Conservation (phyloP, 139 green algal genomes). For the Spirogloea muscicola region DNA sequence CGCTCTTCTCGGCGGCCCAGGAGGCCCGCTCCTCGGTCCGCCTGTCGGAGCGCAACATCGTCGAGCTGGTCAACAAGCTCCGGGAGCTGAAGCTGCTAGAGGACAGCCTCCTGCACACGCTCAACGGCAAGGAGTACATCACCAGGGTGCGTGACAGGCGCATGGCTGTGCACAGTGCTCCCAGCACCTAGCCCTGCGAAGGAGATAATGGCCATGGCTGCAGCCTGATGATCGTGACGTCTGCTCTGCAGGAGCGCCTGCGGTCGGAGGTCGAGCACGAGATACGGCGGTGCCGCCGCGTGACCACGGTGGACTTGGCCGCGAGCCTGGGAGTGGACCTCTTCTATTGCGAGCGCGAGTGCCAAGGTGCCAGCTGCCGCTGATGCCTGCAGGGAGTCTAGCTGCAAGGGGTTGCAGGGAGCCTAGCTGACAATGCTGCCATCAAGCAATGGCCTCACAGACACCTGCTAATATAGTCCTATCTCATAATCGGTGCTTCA, state of each 20-base stretch:
- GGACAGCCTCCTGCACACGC: conserved; percentile 47
- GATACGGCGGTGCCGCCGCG: conserved; percentile 24
- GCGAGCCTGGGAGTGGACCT: conserved; percentile 39
- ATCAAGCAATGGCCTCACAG: too few species aligned
- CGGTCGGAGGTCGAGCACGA: conserved; percentile 40
- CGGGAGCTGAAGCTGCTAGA: conserved; percentile 41
- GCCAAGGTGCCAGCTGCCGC: too few species aligned
- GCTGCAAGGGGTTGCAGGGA: too few species aligned
- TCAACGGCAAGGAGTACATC: conserved; percentile 49
- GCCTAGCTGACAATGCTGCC: too few species aligned
- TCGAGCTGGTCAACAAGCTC: conserved; percentile 52
- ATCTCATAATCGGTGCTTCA: too few species aligned
- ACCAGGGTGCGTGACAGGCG: conserved; percentile 22
- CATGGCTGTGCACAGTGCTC: too few species aligned
- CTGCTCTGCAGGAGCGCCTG: conserved; percentile 22
- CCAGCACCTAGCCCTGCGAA: too few species aligned
- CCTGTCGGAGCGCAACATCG: conserved; percentile 49
- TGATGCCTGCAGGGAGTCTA: too few species aligned
- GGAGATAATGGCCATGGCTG: neutral
- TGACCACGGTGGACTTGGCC: conserved; percentile 48
- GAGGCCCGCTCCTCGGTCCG: conserved; percentile 17
- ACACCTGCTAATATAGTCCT: too few species aligned
- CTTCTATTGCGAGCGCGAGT: conserved; percentile 41
- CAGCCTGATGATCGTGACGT: too few species aligned
- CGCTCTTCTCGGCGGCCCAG: conserved; percentile 36